Percentiles rank a stretch among this genome's conserved stretches.
Evolutionary conservation across 2,329 filamentous ascomycete species (phyloP).

Genomic region (Bipolaris victoriae): DNA sequence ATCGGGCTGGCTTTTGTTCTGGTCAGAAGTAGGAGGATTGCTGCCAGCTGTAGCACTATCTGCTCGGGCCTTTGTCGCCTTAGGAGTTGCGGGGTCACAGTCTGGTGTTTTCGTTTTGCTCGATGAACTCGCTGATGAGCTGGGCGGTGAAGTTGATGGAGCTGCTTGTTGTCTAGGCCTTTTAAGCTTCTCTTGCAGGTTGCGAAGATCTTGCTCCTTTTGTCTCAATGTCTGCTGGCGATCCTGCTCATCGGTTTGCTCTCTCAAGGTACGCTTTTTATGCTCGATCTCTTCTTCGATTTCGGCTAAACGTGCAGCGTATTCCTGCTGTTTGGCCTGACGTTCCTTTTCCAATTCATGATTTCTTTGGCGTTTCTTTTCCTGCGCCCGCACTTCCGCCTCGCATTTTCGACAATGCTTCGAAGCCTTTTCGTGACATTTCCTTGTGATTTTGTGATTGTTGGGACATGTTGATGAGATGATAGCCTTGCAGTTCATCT

Average conservation of each 20-base stretch:
- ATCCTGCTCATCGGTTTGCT: conserved; percentile 54
- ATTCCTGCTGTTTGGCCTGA: conserved; percentile 53
- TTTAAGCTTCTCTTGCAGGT: conserved; percentile 38
- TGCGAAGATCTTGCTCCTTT: conserved; percentile 55
- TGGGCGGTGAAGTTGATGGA: conserved; percentile 2
- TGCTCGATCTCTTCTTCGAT: conserved; percentile 63
- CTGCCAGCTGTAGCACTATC: not conserved
- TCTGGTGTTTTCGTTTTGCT: not conserved
- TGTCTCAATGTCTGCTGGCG: conserved; percentile 55
- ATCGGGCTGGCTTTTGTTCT: conserved; percentile 1
- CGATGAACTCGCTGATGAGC: not conserved
- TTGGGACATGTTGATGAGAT: conserved; percentile 59
- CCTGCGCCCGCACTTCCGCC: conserved; percentile 55
- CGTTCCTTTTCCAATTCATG: conserved; percentile 60
- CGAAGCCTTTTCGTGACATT: conserved; percentile 54
- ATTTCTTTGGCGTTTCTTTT: conserved; percentile 55
- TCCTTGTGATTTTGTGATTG: conserved; percentile 57
- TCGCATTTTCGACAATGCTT: conserved; percentile 59
- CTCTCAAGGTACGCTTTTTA: conserved; percentile 53
- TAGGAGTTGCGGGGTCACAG: not conserved
- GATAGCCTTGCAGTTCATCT: conserved; percentile 55
- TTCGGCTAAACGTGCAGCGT: conserved; percentile 54
- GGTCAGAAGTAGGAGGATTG: not conserved
- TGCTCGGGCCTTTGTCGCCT: not conserved
- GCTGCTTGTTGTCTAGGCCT: conserved; percentile 4